Evolutionary conservation across 2,329 filamentous ascomycete genomes (phyloP).

Genomic region (Penicillium concentricum): DNA sequence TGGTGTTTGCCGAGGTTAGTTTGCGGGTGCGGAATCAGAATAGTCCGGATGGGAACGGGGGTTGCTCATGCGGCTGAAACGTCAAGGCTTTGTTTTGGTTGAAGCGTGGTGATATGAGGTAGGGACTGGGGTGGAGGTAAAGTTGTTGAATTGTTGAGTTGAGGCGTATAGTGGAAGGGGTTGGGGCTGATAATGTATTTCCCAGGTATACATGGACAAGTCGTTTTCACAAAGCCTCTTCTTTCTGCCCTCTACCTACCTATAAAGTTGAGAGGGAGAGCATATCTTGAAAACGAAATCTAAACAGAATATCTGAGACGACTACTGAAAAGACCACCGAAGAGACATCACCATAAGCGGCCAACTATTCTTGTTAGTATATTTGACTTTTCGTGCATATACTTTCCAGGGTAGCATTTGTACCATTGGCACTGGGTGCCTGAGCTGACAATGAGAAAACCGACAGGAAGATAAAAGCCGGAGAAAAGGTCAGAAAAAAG

Average conservation of each 20-base stretch:
- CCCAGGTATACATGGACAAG: too few species aligned
- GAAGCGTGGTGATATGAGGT: background rate
- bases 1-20: constrained; percentile 4
- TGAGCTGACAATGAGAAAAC: background rate
- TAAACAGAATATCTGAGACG: too few species aligned
- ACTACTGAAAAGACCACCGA: too few species aligned
- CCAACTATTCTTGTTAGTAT: background rate
- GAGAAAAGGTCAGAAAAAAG: background rate
- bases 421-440: background rate
- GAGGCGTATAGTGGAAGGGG: background rate
- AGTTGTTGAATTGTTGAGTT: background rate
- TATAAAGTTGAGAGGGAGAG: too few species aligned
- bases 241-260: too few species aligned
- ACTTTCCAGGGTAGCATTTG: background rate
- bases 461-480: background rate
- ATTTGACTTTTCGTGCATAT: background rate
- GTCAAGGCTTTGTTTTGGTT: background rate
- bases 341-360: too few species aligned
- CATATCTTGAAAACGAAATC: too few species aligned
- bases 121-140: background rate
- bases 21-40: background rate
- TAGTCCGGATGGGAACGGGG: constrained; percentile 3
- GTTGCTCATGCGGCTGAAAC: constrained; percentile 6
- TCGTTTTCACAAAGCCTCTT: too few species aligned
- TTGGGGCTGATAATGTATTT: background rate